These are phyloP conservation scores for Globisporangium cystogenes DNA, from an alignment of 352 stramenopile genomes.

Conservation along the genomic window DNA sequence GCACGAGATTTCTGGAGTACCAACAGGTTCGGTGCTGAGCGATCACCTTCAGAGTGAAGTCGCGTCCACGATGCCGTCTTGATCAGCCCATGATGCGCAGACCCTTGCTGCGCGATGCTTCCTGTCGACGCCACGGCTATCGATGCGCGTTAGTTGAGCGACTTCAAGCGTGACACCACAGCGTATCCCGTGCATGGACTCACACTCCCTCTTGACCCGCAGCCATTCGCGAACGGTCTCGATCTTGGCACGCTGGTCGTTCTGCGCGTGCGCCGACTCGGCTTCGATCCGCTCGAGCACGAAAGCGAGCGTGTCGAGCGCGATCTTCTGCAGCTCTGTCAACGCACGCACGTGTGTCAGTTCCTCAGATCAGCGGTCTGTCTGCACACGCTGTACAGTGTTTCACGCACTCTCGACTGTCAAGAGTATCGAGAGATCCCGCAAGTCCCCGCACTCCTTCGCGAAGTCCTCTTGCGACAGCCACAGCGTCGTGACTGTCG, in stretches of 20 bases:
- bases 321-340: slow-evolving; percentile 34
- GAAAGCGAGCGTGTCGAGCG: slow-evolving; percentile 47
- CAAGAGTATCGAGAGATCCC: slow-evolving; percentile 21
- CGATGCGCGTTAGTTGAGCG: not conserved
- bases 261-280: slow-evolving; percentile 34
- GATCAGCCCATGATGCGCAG: not conserved
- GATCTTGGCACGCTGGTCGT: slow-evolving; percentile 31
- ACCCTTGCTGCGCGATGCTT: not conserved
- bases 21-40: not conserved
- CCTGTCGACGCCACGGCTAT: not conserved
- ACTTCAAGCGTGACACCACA: not conserved
- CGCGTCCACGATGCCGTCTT: slow-evolving; percentile 2
- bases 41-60: not conserved
- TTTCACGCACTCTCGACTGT: slow-evolving; percentile 22
- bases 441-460: slow-evolving; percentile 32
- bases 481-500: slow-evolving; percentile 25
- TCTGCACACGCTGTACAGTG: too few relatives aligned
- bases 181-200: not conserved
- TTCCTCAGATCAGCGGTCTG: not conserved
- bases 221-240: slow-evolving; percentile 21
- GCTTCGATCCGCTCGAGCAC: slow-evolving; percentile 41
- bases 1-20: not conserved
- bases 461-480: slow-evolving; percentile 30
- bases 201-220: slow-evolving; percentile 20
- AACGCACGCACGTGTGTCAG: not conserved